phyloP scores from a whole-genome alignment of 371 early-diverging fungal genomes.

The Mortierella sp. region DNA sequence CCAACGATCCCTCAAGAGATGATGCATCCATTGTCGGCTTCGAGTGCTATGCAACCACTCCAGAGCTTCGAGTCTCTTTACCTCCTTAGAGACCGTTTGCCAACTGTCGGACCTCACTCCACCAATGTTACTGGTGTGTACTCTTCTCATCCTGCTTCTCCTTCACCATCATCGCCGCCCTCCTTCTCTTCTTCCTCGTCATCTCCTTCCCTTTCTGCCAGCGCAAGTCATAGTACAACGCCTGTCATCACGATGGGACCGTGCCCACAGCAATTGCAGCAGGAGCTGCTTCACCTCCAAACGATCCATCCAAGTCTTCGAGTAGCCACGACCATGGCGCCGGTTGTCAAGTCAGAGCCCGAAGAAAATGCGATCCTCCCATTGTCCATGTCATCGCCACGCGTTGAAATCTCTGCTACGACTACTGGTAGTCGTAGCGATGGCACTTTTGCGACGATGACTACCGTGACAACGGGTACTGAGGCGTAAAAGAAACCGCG shows the following conservation, averaged over 20 bases:
- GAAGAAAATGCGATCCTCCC: not conserved
- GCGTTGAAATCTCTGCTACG: no score
- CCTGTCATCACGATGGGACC: not conserved
- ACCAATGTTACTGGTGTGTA: no score
- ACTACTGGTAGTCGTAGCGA: no score
- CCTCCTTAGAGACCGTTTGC: constrained; percentile 1
- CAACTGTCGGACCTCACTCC: not conserved
- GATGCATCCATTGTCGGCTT: not conserved
- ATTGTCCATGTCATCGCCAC: no score
- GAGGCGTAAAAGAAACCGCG: no score
- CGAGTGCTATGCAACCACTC: constrained; percentile 1
- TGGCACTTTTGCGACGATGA: no score
- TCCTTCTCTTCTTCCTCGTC: not conserved
- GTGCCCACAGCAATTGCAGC: constrained; percentile 11
- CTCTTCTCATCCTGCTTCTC: not conserved
- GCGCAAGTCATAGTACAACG: not conserved
- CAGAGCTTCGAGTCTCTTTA: constrained; percentile 4
- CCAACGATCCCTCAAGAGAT: constrained; percentile 1
- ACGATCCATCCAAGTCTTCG: constrained; percentile 7
- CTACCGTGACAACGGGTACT: no score
- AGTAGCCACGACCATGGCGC: not conserved
- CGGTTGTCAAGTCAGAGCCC: constrained; percentile 4
- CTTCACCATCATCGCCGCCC: not conserved
- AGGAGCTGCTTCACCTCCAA: constrained; percentile 13
- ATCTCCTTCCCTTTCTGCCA: not conserved